A percentile compares a stretch with the other conserved stretches of the same genome.
These are phyloP conservation scores for Plasmodium fragile DNA, from an alignment of 169 alveolate species.

Conservation along the genomic window DNA sequence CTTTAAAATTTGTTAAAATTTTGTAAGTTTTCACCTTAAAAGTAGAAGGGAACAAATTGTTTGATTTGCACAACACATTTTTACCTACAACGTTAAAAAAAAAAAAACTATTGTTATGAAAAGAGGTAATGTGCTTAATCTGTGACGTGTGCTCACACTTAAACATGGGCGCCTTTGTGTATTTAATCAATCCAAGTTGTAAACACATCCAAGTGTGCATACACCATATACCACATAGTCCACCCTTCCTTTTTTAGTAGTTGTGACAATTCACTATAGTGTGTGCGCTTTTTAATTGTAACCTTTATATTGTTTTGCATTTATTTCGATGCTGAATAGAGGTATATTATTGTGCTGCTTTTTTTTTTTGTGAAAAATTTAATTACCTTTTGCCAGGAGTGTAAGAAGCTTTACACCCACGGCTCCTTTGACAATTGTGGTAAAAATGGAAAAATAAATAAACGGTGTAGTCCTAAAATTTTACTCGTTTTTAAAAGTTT, in stretches of 20 bases:
- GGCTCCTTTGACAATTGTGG: neutral
- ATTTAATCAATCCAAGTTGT: neutral
- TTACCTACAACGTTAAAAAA: neutral
- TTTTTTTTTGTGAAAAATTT: slow-evolving; percentile 1
- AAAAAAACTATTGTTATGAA: neutral
- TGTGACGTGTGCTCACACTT: neutral
- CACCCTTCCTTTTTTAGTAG: neutral
- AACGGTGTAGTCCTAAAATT: neutral
- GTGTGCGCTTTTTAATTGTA: neutral
- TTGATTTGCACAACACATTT: slow-evolving; percentile 7
- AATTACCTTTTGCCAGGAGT: neutral
- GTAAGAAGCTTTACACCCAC: neutral
- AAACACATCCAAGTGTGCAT: neutral
- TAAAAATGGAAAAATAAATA: neutral
- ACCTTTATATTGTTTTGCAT: neutral
- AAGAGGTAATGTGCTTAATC: neutral
- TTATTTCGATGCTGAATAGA: neutral
- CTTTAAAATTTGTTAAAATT: slow-evolving; percentile 39
- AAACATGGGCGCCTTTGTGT: neutral
- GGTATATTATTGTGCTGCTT: neutral
- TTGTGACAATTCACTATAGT: neutral
- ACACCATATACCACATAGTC: neutral
- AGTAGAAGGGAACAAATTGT: slow-evolving; percentile 12
- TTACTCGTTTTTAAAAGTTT: slow-evolving; percentile 3
- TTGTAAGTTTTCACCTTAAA: slow-evolving; percentile 46